Evolutionary conservation across 2,329 filamentous ascomycete genomes (phyloP), one percentile per base, ranked within the genome.

Genomic region (Xylariaceae sp.): DNA sequence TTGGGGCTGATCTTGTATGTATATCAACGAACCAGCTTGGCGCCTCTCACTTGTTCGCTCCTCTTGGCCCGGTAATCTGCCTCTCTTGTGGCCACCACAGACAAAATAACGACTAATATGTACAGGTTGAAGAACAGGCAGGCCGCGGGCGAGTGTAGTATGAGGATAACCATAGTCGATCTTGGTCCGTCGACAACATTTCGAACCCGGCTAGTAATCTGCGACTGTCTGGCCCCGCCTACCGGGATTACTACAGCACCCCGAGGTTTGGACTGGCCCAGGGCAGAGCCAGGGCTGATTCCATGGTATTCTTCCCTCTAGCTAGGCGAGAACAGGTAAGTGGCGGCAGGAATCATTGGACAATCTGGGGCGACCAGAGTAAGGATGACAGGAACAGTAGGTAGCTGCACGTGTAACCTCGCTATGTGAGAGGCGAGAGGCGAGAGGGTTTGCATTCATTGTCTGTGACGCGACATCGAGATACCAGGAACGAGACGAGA

Each of bases 201-300:
- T 40, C 15, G 46, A 39, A 39, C 27, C 39, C 39, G 39, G 42
- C 44, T 49, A 52, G 52, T 55, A 55, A 55, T 55, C 49, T 45
- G 49, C 39, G 45, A 7, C 42, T 35, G 22, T 48, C 35, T 5
- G 39, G 39, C 38, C 47, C 27, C 31, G 27, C 31, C 36, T 40
- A 40, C 39, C 17, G 17, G 17, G 11, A 40, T 44, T 53, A 55
- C 41, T 55, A 55, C 47, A 50, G 50, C 19, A 45, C 47, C 45
- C 33, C 33, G 15, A 36, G 15, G 10, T 15, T 9, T 36, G 45
- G 52, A 47, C 50, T 44, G 41, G 31, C 47, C 27, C 33, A 35
- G 43, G 48, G 33, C 42, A 45, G 44, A 39, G 44, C 27, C 33
- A 35, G 43, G 48, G 33, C 42, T 48, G 44, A 39, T 12, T 32